phyloP scores from a whole-genome alignment of 306 rosid species.

The Acacia confusa region DNA sequence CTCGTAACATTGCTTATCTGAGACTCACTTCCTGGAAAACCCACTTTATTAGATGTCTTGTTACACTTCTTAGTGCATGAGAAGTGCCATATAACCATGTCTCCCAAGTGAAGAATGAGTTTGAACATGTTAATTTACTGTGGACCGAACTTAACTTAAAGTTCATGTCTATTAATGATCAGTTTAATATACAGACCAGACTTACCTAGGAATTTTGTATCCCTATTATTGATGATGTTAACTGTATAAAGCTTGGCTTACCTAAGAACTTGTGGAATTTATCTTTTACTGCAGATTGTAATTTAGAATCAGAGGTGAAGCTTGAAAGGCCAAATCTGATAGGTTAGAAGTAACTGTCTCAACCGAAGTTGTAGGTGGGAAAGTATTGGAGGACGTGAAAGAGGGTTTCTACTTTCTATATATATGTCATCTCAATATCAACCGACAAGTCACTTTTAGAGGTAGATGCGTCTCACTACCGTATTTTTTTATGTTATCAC shows the following conservation, averaged over 20 bases:
- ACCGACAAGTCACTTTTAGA: neutral
- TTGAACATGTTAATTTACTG: neutral
- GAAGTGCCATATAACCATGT: neutral
- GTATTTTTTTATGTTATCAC: neutral
- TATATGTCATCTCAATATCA: neutral
- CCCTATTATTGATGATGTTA: neutral
- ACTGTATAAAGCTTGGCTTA: neutral
- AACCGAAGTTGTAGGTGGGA: constrained; percentile 28
- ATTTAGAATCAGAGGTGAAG: constrained; percentile 3
- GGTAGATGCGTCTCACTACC: neutral
- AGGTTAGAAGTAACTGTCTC: constrained; percentile 30
- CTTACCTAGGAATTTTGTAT: neutral
- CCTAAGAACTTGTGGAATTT: neutral
- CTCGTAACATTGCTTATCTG: neutral
- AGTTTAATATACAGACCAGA: neutral
- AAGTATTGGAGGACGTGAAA: neutral
- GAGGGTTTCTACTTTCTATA: neutral
- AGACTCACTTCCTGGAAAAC: neutral
- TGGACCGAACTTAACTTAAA: neutral
- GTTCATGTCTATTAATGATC: neutral
- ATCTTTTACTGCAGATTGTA: neutral
- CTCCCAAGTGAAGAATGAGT: neutral
- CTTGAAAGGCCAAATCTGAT: neutral
- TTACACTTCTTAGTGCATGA: constrained; percentile 6
- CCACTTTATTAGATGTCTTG: constrained; percentile 6